A percentile compares a stretch with the other conserved stretches of the same genome.
These are phyloP conservation scores for Auricularia sp. DNA, from an alignment of 768 basidiomycete species.

Conservation along the genomic window DNA sequence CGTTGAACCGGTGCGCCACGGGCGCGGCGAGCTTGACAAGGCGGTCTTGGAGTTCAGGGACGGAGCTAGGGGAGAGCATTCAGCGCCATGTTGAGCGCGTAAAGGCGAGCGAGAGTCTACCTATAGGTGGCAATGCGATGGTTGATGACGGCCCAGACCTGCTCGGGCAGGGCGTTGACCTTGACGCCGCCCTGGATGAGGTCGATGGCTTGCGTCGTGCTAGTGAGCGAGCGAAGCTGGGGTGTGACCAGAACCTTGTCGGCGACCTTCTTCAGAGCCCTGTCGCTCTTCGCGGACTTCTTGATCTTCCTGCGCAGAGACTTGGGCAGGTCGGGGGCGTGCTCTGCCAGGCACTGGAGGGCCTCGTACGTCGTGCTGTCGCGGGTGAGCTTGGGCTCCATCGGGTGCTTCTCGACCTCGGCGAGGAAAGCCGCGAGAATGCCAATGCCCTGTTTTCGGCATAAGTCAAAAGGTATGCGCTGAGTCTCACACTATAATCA, in stretches of 20 bases:
- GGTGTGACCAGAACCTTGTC: slow-evolving; percentile 28
- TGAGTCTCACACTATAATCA: slow-evolving; percentile 11
- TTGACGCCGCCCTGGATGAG: slow-evolving; percentile 54
- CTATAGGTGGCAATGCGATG: slow-evolving; percentile 58
- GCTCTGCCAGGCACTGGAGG: slow-evolving; percentile 55
- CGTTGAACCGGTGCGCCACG: slow-evolving; percentile 42
- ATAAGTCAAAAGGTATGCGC: neutral
- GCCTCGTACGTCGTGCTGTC: slow-evolving; percentile 47
- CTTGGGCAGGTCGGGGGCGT: slow-evolving; percentile 45
- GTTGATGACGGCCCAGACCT: slow-evolving; percentile 57
- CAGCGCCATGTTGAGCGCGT: neutral
- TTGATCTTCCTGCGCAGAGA: slow-evolving; percentile 38
- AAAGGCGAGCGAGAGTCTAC: slow-evolving; percentile 15
- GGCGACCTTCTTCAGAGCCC: slow-evolving; percentile 42
- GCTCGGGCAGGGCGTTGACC: slow-evolving; percentile 71
- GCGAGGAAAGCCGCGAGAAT: slow-evolving; percentile 64
- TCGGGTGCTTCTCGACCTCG: slow-evolving; percentile 55
- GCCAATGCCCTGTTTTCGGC: slow-evolving; percentile 53
- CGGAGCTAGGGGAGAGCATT: slow-evolving; percentile 16
- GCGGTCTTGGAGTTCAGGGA: slow-evolving; percentile 34
- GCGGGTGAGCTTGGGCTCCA: slow-evolving; percentile 31
- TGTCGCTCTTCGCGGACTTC: slow-evolving; percentile 36
- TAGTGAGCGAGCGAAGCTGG: slow-evolving; percentile 35
- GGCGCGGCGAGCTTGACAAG: slow-evolving; percentile 32
- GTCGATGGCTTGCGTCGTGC: slow-evolving; percentile 74